A percentile compares a stretch with the other conserved stretches of the same genome.
These are phyloP conservation scores for Jatropha multifida DNA, from an alignment of 441 rosid genomes.

Conservation along the genomic window DNA sequence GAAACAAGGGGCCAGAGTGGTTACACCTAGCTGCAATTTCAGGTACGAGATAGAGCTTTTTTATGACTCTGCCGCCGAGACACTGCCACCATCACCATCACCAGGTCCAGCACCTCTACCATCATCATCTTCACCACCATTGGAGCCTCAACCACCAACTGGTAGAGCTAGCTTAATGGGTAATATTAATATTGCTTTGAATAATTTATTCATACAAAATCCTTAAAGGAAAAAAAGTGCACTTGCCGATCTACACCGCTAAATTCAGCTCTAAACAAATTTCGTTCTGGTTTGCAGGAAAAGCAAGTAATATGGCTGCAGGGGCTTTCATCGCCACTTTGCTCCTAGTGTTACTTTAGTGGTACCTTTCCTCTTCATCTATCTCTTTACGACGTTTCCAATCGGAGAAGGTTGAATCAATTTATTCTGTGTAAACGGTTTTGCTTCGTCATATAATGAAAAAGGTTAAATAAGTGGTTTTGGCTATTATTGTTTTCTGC, in stretches of 20 bases:
- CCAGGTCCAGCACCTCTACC: neutral
- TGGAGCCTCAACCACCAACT: neutral
- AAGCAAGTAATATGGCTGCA: neutral
- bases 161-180: neutral
- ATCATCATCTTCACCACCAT: neutral
- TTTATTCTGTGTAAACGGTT: neutral
- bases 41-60: slow-evolving; percentile 19
- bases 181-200: neutral
- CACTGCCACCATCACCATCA: neutral
- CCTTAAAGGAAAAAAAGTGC: neutral
- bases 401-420: too few relatives aligned
- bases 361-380: neutral
- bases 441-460: too few relatives aligned
- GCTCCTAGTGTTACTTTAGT: neutral
- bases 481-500: too few relatives aligned
- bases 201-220: neutral
- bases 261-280: neutral
- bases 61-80: neutral
- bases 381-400: too few relatives aligned
- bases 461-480: too few relatives aligned
- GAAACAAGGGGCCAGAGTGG: neutral
- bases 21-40: slow-evolving; percentile 18
- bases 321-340: neutral
- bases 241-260: neutral
- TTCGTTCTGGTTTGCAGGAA: neutral